These are phyloP conservation scores for Spinacia oleracea DNA, from an alignment of 179 eudicot genomes.

Conservation along the genomic window DNA sequence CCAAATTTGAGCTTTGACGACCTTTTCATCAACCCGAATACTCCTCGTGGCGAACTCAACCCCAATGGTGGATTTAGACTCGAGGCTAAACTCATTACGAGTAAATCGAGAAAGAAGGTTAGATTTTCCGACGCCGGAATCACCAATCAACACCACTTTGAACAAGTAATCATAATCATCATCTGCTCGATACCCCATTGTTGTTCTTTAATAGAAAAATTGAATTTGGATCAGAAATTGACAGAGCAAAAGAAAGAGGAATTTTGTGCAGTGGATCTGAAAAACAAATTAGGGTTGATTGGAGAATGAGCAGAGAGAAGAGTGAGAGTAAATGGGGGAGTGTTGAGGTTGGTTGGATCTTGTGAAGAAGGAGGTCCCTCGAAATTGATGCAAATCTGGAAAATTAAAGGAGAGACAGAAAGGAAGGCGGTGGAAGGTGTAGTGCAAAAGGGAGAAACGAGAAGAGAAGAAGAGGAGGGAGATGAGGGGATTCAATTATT, in stretches of 20 bases:
- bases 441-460: no score
- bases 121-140: constrained; percentile 17
- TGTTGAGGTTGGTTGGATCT: neutral
- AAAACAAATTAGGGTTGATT: no score
- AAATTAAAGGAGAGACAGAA: neutral
- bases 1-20: constrained; percentile 6
- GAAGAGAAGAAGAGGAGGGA: no score
- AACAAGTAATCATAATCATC: constrained; percentile 18
- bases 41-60: constrained; percentile 16
- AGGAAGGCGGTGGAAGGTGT: neutral
- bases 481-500: no score
- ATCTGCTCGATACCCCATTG: constrained; percentile 15
- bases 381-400: neutral
- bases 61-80: constrained; percentile 19
- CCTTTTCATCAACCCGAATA: neutral
- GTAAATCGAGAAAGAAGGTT: constrained; percentile 12
- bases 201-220: neutral
- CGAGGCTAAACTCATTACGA: constrained; percentile 17
- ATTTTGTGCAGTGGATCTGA: no score
- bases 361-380: neutral
- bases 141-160: constrained; percentile 12
- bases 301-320: no score
- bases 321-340: neutral
- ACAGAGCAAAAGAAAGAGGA: no score
- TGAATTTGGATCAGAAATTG: neutral